Evolutionary conservation across 306 rosid genomes (phyloP).

Genomic region (Glycyrrhiza uralensis): DNA sequence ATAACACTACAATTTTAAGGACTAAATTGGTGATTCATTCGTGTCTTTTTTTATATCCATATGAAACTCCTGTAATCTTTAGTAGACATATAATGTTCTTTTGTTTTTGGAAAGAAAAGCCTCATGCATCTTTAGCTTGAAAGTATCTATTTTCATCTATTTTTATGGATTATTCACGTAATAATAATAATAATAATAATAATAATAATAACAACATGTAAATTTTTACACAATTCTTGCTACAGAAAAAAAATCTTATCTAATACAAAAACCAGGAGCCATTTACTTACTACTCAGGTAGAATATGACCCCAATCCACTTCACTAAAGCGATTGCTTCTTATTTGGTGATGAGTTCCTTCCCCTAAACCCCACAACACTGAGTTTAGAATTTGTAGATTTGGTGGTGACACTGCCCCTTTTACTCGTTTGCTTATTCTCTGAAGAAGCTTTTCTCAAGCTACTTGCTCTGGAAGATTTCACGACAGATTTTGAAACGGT

Average conservation of each 20-base stretch:
- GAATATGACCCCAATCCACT: constrained; percentile 20
- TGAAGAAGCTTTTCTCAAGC: constrained; percentile 41
- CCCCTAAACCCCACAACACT: constrained; percentile 90
- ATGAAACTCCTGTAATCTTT: background rate
- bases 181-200: no score
- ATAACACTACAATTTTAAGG: no score
- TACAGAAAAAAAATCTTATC: constrained; percentile 8
- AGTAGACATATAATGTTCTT: background rate
- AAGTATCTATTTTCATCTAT: background rate
- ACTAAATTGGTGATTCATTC: no score
- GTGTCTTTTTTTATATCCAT: background rate
- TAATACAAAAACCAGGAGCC: constrained; percentile 22
- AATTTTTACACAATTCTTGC: constrained; percentile 19
- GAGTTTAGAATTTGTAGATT: constrained; percentile 58
- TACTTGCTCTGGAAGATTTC: constrained; percentile 35
- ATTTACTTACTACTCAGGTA: background rate
- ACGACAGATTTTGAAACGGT: constrained; percentile 32
- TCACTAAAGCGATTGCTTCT: constrained; percentile 44
- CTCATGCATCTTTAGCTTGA: background rate
- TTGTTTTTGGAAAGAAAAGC: background rate
- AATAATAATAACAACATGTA: constrained; percentile 1
- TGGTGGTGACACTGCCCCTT: constrained; percentile 31
- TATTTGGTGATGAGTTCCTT: constrained; percentile 48
- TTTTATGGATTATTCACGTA: background rate
- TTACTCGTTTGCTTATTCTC: constrained; percentile 46